phyloP scores from a whole-genome alignment of 192 early-diverging fungal species.

The Linnemannia hyalina region DNA sequence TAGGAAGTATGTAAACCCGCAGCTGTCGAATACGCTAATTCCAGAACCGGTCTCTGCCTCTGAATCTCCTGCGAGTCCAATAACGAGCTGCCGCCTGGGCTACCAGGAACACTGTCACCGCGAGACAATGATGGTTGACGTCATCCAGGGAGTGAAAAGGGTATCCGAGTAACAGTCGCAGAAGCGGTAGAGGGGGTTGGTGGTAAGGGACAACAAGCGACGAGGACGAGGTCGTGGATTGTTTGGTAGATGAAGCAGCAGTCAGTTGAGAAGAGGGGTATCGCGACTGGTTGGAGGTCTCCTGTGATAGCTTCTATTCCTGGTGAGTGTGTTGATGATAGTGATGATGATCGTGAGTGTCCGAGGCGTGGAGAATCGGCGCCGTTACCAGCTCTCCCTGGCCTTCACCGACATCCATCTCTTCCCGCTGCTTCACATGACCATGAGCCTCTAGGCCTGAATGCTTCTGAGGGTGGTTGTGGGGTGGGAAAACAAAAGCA shows the following conservation, averaged over 20 bases:
- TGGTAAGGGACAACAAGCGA: constrained; percentile 37
- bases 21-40: constrained; percentile 28
- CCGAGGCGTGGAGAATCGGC: not conserved
- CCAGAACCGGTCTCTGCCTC: not conserved
- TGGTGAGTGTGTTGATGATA: not conserved
- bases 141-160: constrained; percentile 13
- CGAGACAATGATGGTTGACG: not conserved
- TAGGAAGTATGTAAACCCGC: constrained; percentile 5
- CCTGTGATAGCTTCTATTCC: not conserved
- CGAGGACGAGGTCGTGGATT: constrained; percentile 33
- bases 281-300: not conserved
- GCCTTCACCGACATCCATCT: not conserved
- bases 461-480: too few relatives aligned
- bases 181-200: constrained; percentile 18
- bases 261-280: constrained; percentile 26
- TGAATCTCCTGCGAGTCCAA: not conserved
- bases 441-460: too few relatives aligned
- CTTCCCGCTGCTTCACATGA: too few relatives aligned
- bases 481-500: too few relatives aligned
- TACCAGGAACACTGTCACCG: not conserved
- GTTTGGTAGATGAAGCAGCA: constrained; percentile 35
- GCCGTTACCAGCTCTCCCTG: not conserved
- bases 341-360: not conserved
- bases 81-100: not conserved
- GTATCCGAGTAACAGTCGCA: constrained; percentile 26